Percentiles rank a stretch among this genome's conserved stretches.
phyloP scores from a whole-genome alignment of 148 eudicot species.

The Tetragonia tetragonoides region DNA sequence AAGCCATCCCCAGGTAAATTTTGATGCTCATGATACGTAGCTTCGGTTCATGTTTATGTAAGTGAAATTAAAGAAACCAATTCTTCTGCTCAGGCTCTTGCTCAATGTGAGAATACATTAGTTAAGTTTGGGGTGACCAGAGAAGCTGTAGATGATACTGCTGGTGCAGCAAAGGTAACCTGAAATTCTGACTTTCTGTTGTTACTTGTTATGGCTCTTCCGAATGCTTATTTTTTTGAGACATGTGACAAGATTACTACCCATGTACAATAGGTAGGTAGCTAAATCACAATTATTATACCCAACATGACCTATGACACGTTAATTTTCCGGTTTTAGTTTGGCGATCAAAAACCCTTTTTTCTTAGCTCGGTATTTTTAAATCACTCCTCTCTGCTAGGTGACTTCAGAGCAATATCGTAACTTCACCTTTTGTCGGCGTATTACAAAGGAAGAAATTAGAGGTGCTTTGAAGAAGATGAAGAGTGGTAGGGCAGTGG shows the following conservation, averaged over 20 bases:
- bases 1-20: slow-evolving; percentile 57
- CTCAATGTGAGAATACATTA: slow-evolving; percentile 47
- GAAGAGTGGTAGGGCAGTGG: no score
- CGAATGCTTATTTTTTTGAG: neutral
- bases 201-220: neutral
- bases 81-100: slow-evolving; percentile 43
- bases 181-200: neutral
- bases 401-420: no score
- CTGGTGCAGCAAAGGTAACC: slow-evolving; percentile 57
- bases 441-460: no score
- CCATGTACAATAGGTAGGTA: no score
- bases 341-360: neutral
- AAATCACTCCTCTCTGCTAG: no score
- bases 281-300: no score
- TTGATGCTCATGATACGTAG: slow-evolving; percentile 1
- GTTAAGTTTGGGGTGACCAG: slow-evolving; percentile 45
- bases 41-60: neutral
- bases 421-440: no score
- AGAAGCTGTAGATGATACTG: slow-evolving; percentile 50
- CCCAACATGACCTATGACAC: neutral
- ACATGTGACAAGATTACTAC: neutral
- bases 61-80: slow-evolving; percentile 7
- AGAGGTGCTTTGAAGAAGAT: no score
- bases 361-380: no score
- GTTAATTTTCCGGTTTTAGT: neutral